Evolutionary conservation across 306 rosid species (phyloP), one percentile per base, ranked within the genome.

Genomic region (Spatholobus suberectus): DNA sequence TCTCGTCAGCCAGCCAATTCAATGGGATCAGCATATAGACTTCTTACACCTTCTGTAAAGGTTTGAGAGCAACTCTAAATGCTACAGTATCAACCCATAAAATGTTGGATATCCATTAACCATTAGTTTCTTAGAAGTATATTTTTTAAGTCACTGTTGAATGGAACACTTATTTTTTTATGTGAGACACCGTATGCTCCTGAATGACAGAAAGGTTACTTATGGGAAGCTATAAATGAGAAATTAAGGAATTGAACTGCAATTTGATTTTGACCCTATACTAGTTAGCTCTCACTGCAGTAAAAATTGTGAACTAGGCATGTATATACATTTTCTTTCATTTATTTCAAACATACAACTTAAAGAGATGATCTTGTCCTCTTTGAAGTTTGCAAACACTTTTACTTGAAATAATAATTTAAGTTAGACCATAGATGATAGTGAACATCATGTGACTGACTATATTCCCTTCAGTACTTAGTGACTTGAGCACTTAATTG

Each of bases 21-120:
- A 29, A 83, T 94, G 43, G 76, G 80, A 76, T 70, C 93, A 10
- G 97, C 98, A 5, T 94, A 94, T 84, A 89, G 93, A 89, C 89
- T 94, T 54, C 97, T 94, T 69, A 92, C 98, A 18, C 98, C 97
- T 73, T 94, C 97, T 55, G 92, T 94, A 70, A 94, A 94, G 96
- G 98, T 94, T 86, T 73, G 80, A 73, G 58, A 65, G n/a, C 71
- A 14, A 72, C 58, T 80, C 65, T 65, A 47, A 63, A 54, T 43
- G 59, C 63, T 78, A 8, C 32, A 24, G 37, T 20, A 8, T 62
- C 3, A 62, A 62, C 41, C 46, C 35, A 77, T 26, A n/a, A 46
- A 41, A 58, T 57, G 41, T 34, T 58, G 57, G 41, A 69, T 65
- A 57, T 59, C 52, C 77, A 8, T 74, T 34, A 26, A 8, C 32